Percentiles rank a stretch among this genome's conserved stretches.
Evolutionary conservation across 352 stramenopile genomes (phyloP).

Genomic region (Pythium guiyangense): DNA sequence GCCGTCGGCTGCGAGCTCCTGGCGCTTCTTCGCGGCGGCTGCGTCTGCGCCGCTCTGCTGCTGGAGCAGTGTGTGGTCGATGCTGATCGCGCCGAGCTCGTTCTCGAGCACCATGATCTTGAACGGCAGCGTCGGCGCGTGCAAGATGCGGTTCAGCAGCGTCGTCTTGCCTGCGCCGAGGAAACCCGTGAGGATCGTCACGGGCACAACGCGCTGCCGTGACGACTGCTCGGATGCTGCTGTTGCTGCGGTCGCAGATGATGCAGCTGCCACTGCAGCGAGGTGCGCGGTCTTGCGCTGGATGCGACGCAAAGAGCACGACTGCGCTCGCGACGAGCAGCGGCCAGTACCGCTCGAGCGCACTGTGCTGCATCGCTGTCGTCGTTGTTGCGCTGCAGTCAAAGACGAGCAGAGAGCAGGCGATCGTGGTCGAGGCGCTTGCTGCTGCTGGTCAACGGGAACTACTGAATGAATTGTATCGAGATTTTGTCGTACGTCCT

Average conservation of each 20-base stretch:
- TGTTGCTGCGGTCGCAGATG: background rate
- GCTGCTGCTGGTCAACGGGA: too few species aligned
- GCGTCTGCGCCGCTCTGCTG: background rate
- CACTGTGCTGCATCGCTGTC: slow-evolving; percentile 15
- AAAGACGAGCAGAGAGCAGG: background rate
- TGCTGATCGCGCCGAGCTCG: slow-evolving; percentile 60
- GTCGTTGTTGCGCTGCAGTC: slow-evolving; percentile 4
- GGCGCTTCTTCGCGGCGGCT: background rate
- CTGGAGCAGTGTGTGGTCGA: slow-evolving; percentile 55
- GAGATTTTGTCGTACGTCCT: too few species aligned
- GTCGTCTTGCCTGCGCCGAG: slow-evolving; percentile 95
- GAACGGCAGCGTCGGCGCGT: slow-evolving; percentile 78
- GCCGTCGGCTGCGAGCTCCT: slow-evolving; percentile 50
- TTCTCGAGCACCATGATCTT: slow-evolving; percentile 96
- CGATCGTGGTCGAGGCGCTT: too few species aligned
- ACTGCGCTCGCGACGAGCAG: slow-evolving; percentile 16
- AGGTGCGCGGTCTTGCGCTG: slow-evolving; percentile 49
- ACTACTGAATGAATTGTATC: too few species aligned
- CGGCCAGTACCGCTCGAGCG: slow-evolving; percentile 11
- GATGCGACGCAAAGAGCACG: slow-evolving; percentile 50
- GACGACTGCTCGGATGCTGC: background rate
- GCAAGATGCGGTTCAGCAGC: slow-evolving; percentile 94
- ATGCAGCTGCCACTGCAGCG: slow-evolving; percentile 7
- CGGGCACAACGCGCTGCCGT: slow-evolving; percentile 34
- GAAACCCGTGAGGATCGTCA: slow-evolving; percentile 95